Percentiles rank a stretch among this genome's conserved stretches.
Evolutionary conservation across 2,329 filamentous ascomycete species (phyloP).

Genomic region (Paraconiothyrium brasiliense): DNA sequence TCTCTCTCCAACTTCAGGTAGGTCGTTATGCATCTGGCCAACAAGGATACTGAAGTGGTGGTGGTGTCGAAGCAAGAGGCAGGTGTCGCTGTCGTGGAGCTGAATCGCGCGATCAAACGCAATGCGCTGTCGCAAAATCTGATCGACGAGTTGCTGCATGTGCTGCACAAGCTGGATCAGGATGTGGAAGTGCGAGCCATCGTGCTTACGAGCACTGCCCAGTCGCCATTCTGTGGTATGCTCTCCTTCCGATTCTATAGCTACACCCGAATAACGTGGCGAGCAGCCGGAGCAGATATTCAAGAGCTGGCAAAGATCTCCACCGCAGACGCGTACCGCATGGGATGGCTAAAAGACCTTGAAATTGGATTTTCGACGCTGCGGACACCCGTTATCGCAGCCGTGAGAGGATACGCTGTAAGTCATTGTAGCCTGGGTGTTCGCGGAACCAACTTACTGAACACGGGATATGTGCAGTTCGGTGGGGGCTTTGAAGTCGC

Average conservation of each 20-base stretch:
- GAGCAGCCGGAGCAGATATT: slow-evolving; percentile 85
- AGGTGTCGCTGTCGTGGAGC: slow-evolving; percentile 58
- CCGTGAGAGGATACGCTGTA: slow-evolving; percentile 84
- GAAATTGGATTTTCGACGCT: slow-evolving; percentile 79
- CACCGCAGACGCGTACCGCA: slow-evolving; percentile 83
- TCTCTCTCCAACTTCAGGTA: neutral
- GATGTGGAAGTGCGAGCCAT: slow-evolving; percentile 26
- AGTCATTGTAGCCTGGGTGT: slow-evolving; percentile 6
- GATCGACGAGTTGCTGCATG: slow-evolving; percentile 49
- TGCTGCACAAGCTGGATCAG: slow-evolving; percentile 23
- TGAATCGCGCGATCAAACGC: slow-evolving; percentile 65
- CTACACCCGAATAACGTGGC: slow-evolving; percentile 18
- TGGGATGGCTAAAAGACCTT: slow-evolving; percentile 91
- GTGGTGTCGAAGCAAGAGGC: slow-evolving; percentile 28
- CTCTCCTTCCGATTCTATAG: slow-evolving; percentile 31
- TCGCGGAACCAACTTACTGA: slow-evolving; percentile 13
- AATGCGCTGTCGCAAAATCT: slow-evolving; percentile 66
- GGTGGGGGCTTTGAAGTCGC: slow-evolving; percentile 94
- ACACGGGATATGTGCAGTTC: slow-evolving; percentile 54
- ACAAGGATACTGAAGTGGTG: slow-evolving; percentile 11
- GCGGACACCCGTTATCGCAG: slow-evolving; percentile 90
- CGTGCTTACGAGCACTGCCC: slow-evolving; percentile 82
- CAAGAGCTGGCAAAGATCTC: slow-evolving; percentile 93
- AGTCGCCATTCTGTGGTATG: slow-evolving; percentile 75
- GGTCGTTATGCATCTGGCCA: slow-evolving; percentile 1